phyloP scores from a whole-genome alignment of 2,329 filamentous ascomycete genomes.

The Fusarium ramigenum region DNA sequence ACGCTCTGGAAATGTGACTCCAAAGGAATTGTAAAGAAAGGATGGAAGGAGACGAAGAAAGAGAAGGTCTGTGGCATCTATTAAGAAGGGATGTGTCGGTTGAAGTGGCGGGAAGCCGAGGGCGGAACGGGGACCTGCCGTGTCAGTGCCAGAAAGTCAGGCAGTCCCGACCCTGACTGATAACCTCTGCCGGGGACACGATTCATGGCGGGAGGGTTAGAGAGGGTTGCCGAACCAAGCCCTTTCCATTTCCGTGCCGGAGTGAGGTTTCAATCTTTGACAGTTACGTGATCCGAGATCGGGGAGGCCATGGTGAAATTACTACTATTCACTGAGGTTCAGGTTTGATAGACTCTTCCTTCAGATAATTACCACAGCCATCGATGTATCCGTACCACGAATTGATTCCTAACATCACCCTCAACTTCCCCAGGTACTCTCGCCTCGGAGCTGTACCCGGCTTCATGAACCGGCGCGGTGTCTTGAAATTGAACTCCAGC shows the following conservation, averaged over 20 bases:
- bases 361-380: not conserved
- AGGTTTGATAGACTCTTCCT: not conserved
- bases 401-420: slow-evolving; percentile 16
- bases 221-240: slow-evolving; percentile 27
- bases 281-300: not conserved
- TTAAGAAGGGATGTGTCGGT: slow-evolving; percentile 31
- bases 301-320: not conserved
- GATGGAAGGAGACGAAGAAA: slow-evolving; percentile 5
- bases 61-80: slow-evolving; percentile 5
- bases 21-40: slow-evolving; percentile 6
- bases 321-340: not conserved
- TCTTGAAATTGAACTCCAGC: slow-evolving; percentile 34
- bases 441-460: slow-evolving; percentile 20
- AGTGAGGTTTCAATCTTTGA: not conserved
- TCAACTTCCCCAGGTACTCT: slow-evolving; percentile 17
- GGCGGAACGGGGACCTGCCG: slow-evolving; percentile 20
- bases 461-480: slow-evolving; percentile 16
- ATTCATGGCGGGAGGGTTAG: slow-evolving; percentile 21
- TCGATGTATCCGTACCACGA: not conserved
- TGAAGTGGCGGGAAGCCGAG: slow-evolving; percentile 29
- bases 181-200: slow-evolving; percentile 10
- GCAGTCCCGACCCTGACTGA: slow-evolving; percentile 11
- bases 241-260: not conserved
- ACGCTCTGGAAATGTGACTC: slow-evolving; percentile 15
- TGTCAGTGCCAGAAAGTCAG: slow-evolving; percentile 21